Percentiles rank a stretch among this genome's conserved stretches.
phyloP scores from a whole-genome alignment of 805 yeast genomes.

The Jamesozyma rosinii region DNA sequence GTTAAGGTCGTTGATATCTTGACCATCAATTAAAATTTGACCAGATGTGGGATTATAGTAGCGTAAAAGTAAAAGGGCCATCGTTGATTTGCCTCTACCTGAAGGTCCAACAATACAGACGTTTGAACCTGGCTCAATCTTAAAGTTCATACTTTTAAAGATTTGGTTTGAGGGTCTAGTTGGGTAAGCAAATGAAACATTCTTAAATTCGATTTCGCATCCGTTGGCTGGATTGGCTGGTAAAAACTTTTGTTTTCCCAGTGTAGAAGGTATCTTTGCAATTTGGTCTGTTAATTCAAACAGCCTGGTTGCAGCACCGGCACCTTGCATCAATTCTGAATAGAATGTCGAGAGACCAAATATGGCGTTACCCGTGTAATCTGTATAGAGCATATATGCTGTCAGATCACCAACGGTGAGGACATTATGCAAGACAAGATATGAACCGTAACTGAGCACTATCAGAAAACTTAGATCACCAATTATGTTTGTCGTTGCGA shows the following conservation, averaged over 20 bases:
- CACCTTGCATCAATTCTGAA: conserved; percentile 94
- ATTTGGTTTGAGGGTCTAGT: conserved; percentile 64
- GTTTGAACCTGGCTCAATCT: conserved; percentile 45
- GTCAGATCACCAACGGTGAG: conserved; percentile 85
- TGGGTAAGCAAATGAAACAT: conserved; percentile 76
- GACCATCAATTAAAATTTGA: conserved; percentile 40
- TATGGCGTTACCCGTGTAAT: conserved; percentile 86
- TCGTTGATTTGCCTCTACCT: conserved; percentile 87
- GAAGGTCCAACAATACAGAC: conserved; percentile 79
- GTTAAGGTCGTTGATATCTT: conserved; percentile 42
- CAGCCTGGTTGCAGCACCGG: conserved; percentile 88
- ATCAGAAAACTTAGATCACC: conserved; percentile 79
- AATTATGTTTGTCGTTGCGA: conserved; percentile 66
- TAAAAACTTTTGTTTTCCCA: conserved; percentile 41
- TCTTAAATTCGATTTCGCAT: conserved; percentile 47
- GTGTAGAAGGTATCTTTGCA: conserved; percentile 58
- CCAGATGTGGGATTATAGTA: conserved; percentile 45
- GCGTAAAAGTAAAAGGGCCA: conserved; percentile 49
- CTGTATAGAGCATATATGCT: conserved; percentile 88
- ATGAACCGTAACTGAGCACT: conserved; percentile 71
- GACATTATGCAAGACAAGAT: conserved; percentile 65
- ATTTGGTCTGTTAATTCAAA: conserved; percentile 77
- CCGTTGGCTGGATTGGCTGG: conserved; percentile 7
- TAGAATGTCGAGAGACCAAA: conserved; percentile 89
- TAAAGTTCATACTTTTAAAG: conserved; percentile 41